These are phyloP conservation scores for Zygosaccharomyces bisporus DNA, from an alignment of 805 yeast genomes.

Conservation along the genomic window DNA sequence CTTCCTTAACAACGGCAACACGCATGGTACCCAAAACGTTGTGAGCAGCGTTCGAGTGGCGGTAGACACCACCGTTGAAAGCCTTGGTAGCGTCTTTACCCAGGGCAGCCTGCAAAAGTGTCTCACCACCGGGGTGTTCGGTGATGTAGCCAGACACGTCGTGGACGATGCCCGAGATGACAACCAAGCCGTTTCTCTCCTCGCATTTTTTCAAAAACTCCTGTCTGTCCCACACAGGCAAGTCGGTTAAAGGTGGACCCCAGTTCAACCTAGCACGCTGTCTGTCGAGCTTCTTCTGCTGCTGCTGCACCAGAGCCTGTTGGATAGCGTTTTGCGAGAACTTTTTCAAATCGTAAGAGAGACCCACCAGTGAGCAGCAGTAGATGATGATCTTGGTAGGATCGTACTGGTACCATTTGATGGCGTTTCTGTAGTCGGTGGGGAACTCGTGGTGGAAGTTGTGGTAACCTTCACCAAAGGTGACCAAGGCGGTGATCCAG, in stretches of 20 bases:
- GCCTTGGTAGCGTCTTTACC: conserved; percentile 84
- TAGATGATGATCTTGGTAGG: conserved; percentile 71
- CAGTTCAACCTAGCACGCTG: conserved; percentile 61
- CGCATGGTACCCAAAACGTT: conserved; percentile 78
- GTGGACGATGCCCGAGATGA: conserved; percentile 77
- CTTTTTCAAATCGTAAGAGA: conserved; percentile 69
- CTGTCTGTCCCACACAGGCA: conserved; percentile 72
- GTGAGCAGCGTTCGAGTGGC: conserved; percentile 83
- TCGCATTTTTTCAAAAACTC: conserved; percentile 52
- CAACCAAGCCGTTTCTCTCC: conserved; percentile 55
- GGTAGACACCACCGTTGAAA: conserved; percentile 81
- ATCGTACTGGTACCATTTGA: conserved; percentile 84
- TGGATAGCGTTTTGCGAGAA: conserved; percentile 78
- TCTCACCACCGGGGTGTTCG: conserved; percentile 84
- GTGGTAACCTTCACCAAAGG: conserved; percentile 88
- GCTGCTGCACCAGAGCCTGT: conserved; percentile 78
- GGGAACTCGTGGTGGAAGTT: conserved; percentile 92
- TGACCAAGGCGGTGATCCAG: conserved; percentile 72
- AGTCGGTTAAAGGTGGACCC: conserved; percentile 64
- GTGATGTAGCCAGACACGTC: conserved; percentile 63
- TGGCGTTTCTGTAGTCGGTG: conserved; percentile 81
- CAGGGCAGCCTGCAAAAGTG: conserved; percentile 61
- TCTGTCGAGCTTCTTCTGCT: conserved; percentile 71
- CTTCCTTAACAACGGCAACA: conserved; percentile 71
- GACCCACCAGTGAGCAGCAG: conserved; percentile 56